Conservation (phyloP, 2,329 filamentous ascomycete species). For the Cercospora sp. region DNA sequence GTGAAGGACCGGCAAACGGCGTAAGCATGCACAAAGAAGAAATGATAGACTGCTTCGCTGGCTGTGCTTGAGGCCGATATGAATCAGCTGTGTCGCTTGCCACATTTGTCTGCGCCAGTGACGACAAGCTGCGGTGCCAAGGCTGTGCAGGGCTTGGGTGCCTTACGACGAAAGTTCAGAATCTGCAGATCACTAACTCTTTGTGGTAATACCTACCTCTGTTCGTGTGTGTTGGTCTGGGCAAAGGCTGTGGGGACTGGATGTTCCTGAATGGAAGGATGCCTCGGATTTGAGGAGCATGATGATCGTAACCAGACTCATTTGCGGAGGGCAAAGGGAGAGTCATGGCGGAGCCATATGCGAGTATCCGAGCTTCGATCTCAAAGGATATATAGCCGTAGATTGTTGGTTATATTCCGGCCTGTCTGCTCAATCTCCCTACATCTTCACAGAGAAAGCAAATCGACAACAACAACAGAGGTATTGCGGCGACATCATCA, state of each 20-base stretch:
- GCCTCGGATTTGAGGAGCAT: background rate
- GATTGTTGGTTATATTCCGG: no score
- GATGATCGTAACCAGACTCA: background rate
- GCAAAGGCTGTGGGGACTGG: background rate
- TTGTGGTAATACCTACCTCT: background rate
- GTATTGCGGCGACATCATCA: background rate
- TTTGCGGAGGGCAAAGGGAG: background rate
- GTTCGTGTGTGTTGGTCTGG: background rate
- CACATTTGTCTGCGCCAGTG: background rate
- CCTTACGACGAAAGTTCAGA: background rate
- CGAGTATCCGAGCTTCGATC: background rate
- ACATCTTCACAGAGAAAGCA: no score
- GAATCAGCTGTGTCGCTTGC: conserved; percentile 1
- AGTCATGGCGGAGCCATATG: background rate
- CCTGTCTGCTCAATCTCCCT: no score
- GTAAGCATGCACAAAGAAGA: background rate
- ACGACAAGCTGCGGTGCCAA: background rate
- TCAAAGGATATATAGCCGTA: background rate
- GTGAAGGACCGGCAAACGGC: background rate
- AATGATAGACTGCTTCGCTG: background rate
- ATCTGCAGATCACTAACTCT: background rate
- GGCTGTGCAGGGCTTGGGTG: background rate
- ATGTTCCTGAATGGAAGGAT: background rate
- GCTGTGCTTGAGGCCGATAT: background rate
- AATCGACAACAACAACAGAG: no score